Evolutionary conservation across 345 rosid genomes (phyloP).

Genomic region (Capsella bursapastoris): DNA sequence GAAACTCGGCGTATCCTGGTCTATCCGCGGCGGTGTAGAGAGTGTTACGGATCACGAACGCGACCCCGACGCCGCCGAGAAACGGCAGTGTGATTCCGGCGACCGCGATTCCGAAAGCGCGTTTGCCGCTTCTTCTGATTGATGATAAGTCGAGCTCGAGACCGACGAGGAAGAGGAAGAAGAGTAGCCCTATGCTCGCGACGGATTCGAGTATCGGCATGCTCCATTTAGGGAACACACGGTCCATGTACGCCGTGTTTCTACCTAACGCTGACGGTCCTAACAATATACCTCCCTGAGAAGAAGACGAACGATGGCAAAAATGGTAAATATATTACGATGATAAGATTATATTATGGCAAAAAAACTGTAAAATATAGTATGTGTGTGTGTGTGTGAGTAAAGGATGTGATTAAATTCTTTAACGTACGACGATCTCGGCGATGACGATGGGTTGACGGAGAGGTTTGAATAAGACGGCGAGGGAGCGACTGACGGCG

Average conservation of each 20-base stretch:
- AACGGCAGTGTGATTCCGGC: constrained; percentile 81
- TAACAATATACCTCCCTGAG: constrained; percentile 79
- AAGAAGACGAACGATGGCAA: background rate
- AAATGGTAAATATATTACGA: background rate
- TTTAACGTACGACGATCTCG: constrained; percentile 68
- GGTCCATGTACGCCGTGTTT: constrained; percentile 51
- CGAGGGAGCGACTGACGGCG: constrained; percentile 65
- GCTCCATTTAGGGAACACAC: constrained; percentile 75
- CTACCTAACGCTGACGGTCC: constrained; percentile 87
- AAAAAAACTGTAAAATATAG: constrained; percentile 27
- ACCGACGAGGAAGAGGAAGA: constrained; percentile 91
- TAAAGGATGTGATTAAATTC: background rate
- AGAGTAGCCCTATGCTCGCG: constrained; percentile 81
- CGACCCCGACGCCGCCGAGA: constrained; percentile 64
- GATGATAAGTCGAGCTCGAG: constrained; percentile 77
- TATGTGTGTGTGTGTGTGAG: background rate
- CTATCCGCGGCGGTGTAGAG: constrained; percentile 47
- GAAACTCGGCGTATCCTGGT: constrained; percentile 66
- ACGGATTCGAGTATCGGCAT: constrained; percentile 72
- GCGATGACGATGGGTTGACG: constrained; percentile 96
- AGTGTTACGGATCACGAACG: constrained; percentile 59
- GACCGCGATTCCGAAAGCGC: constrained; percentile 73
- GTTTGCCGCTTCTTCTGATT: constrained; percentile 66
- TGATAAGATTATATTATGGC: background rate
- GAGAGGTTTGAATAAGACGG: constrained; percentile 82